These are phyloP conservation scores for Lepidium didymum DNA, from an alignment of 345 rosid genomes.

Conservation along the genomic window DNA sequence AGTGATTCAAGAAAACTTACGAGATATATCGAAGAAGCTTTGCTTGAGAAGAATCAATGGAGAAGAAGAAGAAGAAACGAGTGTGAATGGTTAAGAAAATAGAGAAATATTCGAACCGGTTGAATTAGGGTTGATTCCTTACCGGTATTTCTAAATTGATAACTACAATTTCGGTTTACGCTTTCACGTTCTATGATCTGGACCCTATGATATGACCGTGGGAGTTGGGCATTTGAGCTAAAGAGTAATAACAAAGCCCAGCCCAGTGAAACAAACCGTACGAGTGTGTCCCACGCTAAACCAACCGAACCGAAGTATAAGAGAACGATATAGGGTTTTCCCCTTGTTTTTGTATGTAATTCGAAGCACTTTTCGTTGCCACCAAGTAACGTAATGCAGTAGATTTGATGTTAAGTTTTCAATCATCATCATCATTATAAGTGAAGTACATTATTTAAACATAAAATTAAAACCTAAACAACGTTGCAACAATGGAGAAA, in stretches of 20 bases:
- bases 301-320: too few species aligned
- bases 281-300: too few species aligned
- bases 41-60: background rate
- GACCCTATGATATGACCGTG: too few species aligned
- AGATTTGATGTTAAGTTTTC: too few species aligned
- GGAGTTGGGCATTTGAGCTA: too few species aligned
- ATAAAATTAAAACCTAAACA: background rate
- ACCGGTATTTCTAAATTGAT: background rate
- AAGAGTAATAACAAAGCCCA: too few species aligned
- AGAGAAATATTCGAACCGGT: background rate
- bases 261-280: too few species aligned
- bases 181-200: background rate
- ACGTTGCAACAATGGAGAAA: background rate
- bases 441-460: background rate
- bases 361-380: too few species aligned
- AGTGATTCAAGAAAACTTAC: slow-evolving; percentile 14
- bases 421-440: too few species aligned
- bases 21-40: slow-evolving; percentile 11
- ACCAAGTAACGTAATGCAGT: too few species aligned
- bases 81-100: background rate
- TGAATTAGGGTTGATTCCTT: background rate
- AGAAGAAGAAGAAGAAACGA: background rate
- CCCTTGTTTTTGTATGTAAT: too few species aligned
- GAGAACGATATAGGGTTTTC: too few species aligned
- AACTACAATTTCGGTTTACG: background rate